phyloP scores from a whole-genome alignment of 495 filamentous ascomycete species.

The Xylaria sp. region DNA sequence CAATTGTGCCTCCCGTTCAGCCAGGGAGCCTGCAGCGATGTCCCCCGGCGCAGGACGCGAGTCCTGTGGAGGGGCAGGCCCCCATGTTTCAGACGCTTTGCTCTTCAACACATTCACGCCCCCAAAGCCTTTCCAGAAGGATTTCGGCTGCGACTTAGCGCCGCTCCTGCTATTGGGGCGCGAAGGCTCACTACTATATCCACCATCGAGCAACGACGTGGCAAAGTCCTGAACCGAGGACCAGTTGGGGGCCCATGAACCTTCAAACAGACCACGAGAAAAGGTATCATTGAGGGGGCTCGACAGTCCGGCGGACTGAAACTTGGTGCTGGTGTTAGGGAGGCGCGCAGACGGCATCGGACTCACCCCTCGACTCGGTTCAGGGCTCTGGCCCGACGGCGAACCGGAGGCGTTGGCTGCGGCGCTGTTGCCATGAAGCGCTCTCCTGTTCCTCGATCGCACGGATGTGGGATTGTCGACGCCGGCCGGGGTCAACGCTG shows the following conservation, averaged over 20 bases:
- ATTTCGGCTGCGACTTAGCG: slow-evolving; percentile 37
- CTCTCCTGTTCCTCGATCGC: slow-evolving; percentile 38
- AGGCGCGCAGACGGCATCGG: slow-evolving; percentile 52
- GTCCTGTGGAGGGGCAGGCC: slow-evolving; percentile 47
- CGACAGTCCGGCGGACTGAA: slow-evolving; percentile 38
- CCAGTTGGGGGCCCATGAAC: slow-evolving; percentile 56
- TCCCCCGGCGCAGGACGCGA: slow-evolving; percentile 47
- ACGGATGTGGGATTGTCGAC: slow-evolving; percentile 33
- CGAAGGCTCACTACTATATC: slow-evolving; percentile 42
- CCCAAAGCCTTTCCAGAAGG: slow-evolving; percentile 43
- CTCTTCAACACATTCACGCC: slow-evolving; percentile 28
- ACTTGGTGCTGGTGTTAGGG: slow-evolving; percentile 37
- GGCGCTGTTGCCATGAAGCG: slow-evolving; percentile 18
- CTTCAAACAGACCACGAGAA: slow-evolving; percentile 47
- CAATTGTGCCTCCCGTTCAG: slow-evolving; percentile 54
- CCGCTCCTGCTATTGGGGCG: slow-evolving; percentile 42
- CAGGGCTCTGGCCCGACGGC: slow-evolving; percentile 30
- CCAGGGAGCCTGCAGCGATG: slow-evolving; percentile 57
- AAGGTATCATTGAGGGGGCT: slow-evolving; percentile 44
- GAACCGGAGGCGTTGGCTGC: slow-evolving; percentile 22
- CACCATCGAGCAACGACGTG: slow-evolving; percentile 49
- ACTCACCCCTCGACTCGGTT: slow-evolving; percentile 46
- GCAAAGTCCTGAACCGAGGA: slow-evolving; percentile 53
- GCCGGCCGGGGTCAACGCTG: slow-evolving; percentile 37
- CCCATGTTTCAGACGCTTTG: slow-evolving; percentile 44